A percentile compares a stretch with the other conserved stretches of the same genome.
Conservation (phyloP, 352 stramenopile species). For the Phytophthora tentaculata region DNA sequence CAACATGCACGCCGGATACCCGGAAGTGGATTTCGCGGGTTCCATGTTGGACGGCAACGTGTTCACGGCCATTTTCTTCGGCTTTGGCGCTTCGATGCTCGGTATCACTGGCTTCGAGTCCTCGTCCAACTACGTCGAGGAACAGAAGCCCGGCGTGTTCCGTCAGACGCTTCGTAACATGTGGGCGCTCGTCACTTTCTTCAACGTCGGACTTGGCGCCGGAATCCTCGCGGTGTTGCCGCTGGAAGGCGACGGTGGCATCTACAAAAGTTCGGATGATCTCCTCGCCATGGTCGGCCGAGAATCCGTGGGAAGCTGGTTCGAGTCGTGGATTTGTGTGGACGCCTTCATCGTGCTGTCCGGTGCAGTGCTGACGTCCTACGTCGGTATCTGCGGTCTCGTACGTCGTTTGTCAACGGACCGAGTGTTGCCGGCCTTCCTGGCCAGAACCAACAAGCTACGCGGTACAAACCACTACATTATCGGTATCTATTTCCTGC, state of each 20-base stretch:
- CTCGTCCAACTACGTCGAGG: constrained; percentile 88
- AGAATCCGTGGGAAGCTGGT: constrained; percentile 40
- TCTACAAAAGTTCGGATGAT: constrained; percentile 53
- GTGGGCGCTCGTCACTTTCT: constrained; percentile 31
- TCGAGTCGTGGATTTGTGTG: constrained; percentile 63
- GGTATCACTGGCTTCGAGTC: constrained; percentile 92
- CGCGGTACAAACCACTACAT: constrained; percentile 78
- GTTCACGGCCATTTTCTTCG: constrained; percentile 69
- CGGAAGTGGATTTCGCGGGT: constrained; percentile 59
- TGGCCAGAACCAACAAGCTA: constrained; percentile 53
- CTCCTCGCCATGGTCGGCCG: constrained; percentile 72
- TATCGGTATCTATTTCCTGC: constrained; percentile 69
- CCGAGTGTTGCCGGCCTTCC: constrained; percentile 56
- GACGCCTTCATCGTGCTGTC: constrained; percentile 88
- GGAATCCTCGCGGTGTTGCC: constrained; percentile 74
- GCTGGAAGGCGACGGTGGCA: constrained; percentile 48
- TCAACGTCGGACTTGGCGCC: constrained; percentile 29
- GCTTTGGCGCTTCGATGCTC: constrained; percentile 77
- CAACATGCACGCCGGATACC: constrained; percentile 68
- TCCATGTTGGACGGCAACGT: constrained; percentile 45
- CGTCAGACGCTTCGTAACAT: constrained; percentile 52
- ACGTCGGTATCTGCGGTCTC: constrained; percentile 78
- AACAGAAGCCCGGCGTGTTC: constrained; percentile 82
- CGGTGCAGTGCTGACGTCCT: constrained; percentile 86
- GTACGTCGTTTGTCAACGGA: constrained; percentile 79